Evolutionary conservation across 1,284 basidiomycete species (phyloP).

Genomic region (Ustilago xerochloae): DNA sequence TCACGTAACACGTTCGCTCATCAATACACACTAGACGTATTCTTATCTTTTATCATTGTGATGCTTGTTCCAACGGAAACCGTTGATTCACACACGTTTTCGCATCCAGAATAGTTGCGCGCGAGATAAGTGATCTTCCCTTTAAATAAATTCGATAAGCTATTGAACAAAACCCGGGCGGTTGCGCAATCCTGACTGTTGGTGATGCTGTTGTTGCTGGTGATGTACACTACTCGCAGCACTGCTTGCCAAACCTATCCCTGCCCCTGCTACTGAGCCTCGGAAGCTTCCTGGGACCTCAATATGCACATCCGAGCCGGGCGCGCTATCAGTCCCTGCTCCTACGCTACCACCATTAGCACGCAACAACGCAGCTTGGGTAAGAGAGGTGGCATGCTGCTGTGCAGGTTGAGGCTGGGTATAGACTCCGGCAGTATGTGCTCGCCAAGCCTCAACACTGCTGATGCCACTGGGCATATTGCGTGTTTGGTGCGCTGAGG

Average conservation of each 20-base stretch:
- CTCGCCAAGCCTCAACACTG: slow-evolving; percentile 49
- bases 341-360: slow-evolving; percentile 19
- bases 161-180: slow-evolving; percentile 19
- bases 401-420: slow-evolving; percentile 5
- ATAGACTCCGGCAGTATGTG: slow-evolving; percentile 40
- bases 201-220: slow-evolving; percentile 1
- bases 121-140: no score
- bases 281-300: slow-evolving; percentile 38
- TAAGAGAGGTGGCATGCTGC: slow-evolving; percentile 28
- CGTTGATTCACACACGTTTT: no score
- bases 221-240: slow-evolving; percentile 12
- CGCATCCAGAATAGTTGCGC: no score
- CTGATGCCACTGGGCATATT: slow-evolving; percentile 22
- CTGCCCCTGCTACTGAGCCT: slow-evolving; percentile 32
- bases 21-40: no score
- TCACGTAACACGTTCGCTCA: no score
- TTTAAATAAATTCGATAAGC: neutral
- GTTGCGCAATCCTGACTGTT: slow-evolving; percentile 20
- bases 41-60: no score
- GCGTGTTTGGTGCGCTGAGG: slow-evolving; percentile 6
- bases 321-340: slow-evolving; percentile 17
- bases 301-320: slow-evolving; percentile 27
- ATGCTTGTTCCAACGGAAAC: no score
- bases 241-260: slow-evolving; percentile 19
- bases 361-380: slow-evolving; percentile 25